A percentile compares a stretch with the other conserved stretches of the same genome.
These are phyloP conservation scores for Rubroboletus pulcherrimus DNA, from an alignment of 768 basidiomycete genomes.

Conservation along the genomic window DNA sequence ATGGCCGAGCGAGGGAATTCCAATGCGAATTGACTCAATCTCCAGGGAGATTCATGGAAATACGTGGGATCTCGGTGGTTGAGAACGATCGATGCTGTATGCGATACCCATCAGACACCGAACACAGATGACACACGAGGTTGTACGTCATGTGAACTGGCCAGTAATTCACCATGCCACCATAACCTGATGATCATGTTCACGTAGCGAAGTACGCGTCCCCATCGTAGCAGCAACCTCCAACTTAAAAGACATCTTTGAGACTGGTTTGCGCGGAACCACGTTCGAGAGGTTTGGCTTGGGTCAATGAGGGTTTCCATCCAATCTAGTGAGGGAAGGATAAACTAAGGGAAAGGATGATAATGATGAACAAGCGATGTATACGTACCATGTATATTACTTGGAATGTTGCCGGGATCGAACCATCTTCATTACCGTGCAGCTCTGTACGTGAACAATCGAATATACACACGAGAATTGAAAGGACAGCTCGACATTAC, in stretches of 20 bases:
- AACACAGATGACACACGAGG: not conserved
- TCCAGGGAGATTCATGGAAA: not conserved
- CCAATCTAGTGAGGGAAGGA: constrained; percentile 54
- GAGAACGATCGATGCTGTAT: not conserved
- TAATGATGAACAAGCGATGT: not conserved
- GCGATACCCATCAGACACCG: not conserved
- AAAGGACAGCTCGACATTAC: constrained; percentile 36
- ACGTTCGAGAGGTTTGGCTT: constrained; percentile 62
- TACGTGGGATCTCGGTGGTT: not conserved
- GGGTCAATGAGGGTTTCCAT: constrained; percentile 71
- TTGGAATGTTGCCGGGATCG: constrained; percentile 92
- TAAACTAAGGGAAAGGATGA: not conserved
- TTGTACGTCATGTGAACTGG: not conserved
- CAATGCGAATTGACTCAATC: not conserved
- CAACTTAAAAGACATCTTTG: constrained; percentile 51
- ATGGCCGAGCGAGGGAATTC: not conserved
- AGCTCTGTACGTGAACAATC: constrained; percentile 50
- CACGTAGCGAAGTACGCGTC: not conserved
- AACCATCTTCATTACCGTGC: constrained; percentile 79
- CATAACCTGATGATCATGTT: not conserved
- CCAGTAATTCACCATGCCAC: not conserved
- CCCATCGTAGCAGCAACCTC: not conserved
- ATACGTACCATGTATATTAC: constrained; percentile 83
- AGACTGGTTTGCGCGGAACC: constrained; percentile 60
- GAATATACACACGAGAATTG: not conserved